Evolutionary conservation across 139 green algal species (phyloP).

Genomic region (Volvox reticuliferus): DNA sequence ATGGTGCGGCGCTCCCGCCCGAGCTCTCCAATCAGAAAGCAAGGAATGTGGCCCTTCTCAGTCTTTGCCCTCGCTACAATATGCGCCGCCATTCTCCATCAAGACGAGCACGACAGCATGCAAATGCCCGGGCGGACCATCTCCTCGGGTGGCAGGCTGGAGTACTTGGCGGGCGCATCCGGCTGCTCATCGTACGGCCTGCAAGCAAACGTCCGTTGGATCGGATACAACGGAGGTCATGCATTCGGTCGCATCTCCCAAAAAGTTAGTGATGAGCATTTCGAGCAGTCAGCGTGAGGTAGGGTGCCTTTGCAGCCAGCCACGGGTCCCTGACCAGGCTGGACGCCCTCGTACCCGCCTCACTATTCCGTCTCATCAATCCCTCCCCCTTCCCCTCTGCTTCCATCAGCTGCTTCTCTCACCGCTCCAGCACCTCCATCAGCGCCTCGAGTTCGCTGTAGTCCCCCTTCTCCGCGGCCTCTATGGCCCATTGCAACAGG

Average conservation of each 20-base stretch:
- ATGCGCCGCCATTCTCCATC: background rate
- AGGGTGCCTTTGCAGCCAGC: background rate
- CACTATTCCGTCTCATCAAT: background rate
- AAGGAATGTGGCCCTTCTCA: no score
- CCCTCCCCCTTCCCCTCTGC: background rate
- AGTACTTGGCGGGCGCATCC: conserved; percentile 70
- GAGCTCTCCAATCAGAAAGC: no score
- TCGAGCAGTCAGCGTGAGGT: background rate
- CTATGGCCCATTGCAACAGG: conserved; percentile 85
- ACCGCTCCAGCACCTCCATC: conserved; percentile 58
- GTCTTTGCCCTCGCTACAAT: no score
- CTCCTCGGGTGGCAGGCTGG: conserved; percentile 64
- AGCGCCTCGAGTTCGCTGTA: conserved; percentile 65
- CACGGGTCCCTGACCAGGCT: background rate
- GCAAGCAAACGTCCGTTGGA: conserved; percentile 7
- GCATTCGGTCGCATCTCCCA: background rate
- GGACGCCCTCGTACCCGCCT: background rate
- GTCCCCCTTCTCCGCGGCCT: conserved; percentile 74
- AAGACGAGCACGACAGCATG: conserved; percentile 86
- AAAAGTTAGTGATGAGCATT: background rate
- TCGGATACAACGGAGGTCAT: background rate
- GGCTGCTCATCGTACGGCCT: conserved; percentile 81
- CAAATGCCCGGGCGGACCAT: conserved; percentile 79
- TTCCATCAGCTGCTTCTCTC: background rate
- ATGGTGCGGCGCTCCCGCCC: no score